A percentile compares a stretch with the other conserved stretches of the same genome.
Evolutionary conservation across 768 basidiomycete genomes (phyloP).

Genomic region (Psilocybe sp.): DNA sequence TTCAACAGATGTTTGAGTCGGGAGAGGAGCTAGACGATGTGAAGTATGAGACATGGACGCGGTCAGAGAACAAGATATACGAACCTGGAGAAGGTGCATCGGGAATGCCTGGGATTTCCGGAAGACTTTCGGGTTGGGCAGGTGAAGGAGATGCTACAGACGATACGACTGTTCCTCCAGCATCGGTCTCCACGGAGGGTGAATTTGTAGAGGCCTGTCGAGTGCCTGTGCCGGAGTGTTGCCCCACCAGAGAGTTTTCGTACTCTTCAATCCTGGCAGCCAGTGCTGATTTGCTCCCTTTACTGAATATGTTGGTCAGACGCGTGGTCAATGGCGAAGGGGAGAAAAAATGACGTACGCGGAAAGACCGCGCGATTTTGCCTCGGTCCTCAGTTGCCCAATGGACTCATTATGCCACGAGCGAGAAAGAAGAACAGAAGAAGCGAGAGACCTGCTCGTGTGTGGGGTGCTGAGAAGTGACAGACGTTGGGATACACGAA

Average conservation of each 20-base stretch:
- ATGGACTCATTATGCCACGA: conserved; percentile 54
- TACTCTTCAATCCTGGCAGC: conserved; percentile 52
- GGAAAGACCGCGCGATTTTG: conserved; percentile 53
- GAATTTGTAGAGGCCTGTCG: conserved; percentile 13
- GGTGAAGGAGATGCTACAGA: background rate
- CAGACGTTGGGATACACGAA: conserved; percentile 13
- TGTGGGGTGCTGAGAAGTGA: conserved; percentile 3
- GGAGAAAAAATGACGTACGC: conserved; percentile 34
- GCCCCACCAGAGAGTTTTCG: conserved; percentile 30
- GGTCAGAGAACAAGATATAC: too few relatives aligned
- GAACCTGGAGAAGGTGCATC: too few relatives aligned
- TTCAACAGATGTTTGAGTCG: too few relatives aligned
- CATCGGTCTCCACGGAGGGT: conserved; percentile 10
- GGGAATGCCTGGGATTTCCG: too few relatives aligned
- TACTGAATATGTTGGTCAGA: conserved; percentile 31
- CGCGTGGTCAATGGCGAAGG: conserved; percentile 1
- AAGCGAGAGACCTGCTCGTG: conserved; percentile 35
- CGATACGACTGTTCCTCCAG: conserved; percentile 2
- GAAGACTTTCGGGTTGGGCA: too few relatives aligned
- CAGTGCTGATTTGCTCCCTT: conserved; percentile 57
- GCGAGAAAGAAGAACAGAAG: conserved; percentile 53
- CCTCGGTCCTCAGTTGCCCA: conserved; percentile 48
- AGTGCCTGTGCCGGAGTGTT: conserved; percentile 6
- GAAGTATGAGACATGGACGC: too few relatives aligned
- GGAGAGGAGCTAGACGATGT: too few relatives aligned